Percentiles rank a stretch among this genome's conserved stretches.
Conservation (phyloP, 805 yeast species). For the Metschnikowia bowlesiae region DNA sequence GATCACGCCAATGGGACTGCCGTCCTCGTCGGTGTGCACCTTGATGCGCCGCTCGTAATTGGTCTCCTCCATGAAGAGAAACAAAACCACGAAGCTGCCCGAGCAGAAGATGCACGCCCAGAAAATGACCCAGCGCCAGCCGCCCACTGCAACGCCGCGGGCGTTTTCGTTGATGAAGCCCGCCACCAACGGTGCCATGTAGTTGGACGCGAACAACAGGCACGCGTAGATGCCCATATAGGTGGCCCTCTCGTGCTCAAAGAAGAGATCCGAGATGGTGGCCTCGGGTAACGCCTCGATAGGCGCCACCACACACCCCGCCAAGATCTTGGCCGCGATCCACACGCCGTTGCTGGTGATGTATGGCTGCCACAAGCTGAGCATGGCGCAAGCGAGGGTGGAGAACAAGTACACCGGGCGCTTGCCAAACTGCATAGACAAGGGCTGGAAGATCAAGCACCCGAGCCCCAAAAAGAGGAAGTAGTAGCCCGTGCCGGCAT, state of each 20-base stretch:
- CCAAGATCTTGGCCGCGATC: slow-evolving; percentile 15
- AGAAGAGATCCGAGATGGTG: slow-evolving; percentile 46
- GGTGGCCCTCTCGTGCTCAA: slow-evolving; percentile 41
- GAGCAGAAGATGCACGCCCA: slow-evolving; percentile 13
- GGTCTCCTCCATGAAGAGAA: slow-evolving; percentile 17
- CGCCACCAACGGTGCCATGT: slow-evolving; percentile 15
- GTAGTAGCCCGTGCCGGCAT: slow-evolving; percentile 15
- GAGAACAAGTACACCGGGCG: slow-evolving; percentile 42
- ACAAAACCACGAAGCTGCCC: slow-evolving; percentile 9
- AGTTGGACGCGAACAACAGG: slow-evolving; percentile 23
- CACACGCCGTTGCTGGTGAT: slow-evolving; percentile 26
- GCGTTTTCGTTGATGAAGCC: slow-evolving; percentile 18
- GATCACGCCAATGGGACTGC: slow-evolving; percentile 9
- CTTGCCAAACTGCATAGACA: slow-evolving; percentile 47
- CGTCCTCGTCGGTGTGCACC: slow-evolving; percentile 7
- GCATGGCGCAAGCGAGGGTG: slow-evolving; percentile 33
- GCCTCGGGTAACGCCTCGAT: slow-evolving; percentile 49
- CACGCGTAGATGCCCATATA: slow-evolving; percentile 16
- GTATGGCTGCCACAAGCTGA: slow-evolving; percentile 41
- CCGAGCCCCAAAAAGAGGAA: slow-evolving; percentile 29
- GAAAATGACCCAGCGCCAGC: slow-evolving; percentile 16
- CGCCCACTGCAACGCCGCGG: slow-evolving; percentile 6
- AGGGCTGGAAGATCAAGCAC: slow-evolving; percentile 48
- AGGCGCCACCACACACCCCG: slow-evolving; percentile 31
- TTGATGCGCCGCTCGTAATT: slow-evolving; percentile 13